These are phyloP conservation scores for Lodderomyces theae DNA, from an alignment of 1,139 yeast species.

Conservation along the genomic window DNA sequence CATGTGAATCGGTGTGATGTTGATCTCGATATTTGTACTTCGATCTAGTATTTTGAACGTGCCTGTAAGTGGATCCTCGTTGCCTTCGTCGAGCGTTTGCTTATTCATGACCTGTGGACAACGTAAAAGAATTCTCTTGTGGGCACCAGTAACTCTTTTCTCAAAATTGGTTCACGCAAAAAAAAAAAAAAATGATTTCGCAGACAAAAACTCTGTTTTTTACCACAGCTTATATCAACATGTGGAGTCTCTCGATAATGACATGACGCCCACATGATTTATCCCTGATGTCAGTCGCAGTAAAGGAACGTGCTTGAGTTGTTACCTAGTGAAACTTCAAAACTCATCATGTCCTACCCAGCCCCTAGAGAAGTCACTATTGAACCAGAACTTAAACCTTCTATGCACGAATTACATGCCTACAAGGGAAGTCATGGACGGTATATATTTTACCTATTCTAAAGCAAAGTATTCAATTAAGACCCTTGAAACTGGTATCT, in stretches of 20 bases:
- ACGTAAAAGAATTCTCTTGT: background rate
- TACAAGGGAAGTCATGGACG: background rate
- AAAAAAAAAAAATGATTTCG: no score
- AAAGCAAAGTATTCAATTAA: no score
- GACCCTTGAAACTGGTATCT: no score
- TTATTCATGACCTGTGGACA: background rate
- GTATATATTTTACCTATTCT: background rate
- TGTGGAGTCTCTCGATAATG: no score
- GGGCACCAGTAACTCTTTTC: no score
- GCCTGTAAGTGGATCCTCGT: background rate
- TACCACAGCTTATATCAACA: no score
- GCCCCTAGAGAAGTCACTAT: no score
- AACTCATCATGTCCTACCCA: background rate
- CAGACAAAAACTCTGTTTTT: no score
- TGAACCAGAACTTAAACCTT: background rate
- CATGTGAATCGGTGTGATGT: background rate
- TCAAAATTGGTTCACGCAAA: no score
- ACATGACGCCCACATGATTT: no score
- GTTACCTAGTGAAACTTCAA: background rate
- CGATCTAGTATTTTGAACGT: conserved; percentile 1
- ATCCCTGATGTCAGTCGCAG: no score
- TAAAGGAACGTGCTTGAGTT: no score
- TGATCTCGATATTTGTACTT: background rate
- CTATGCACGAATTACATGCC: background rate
- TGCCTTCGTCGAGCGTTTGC: background rate